phyloP scores from a whole-genome alignment of 176 grass and related monocot genomes.

The Canna indica region DNA sequence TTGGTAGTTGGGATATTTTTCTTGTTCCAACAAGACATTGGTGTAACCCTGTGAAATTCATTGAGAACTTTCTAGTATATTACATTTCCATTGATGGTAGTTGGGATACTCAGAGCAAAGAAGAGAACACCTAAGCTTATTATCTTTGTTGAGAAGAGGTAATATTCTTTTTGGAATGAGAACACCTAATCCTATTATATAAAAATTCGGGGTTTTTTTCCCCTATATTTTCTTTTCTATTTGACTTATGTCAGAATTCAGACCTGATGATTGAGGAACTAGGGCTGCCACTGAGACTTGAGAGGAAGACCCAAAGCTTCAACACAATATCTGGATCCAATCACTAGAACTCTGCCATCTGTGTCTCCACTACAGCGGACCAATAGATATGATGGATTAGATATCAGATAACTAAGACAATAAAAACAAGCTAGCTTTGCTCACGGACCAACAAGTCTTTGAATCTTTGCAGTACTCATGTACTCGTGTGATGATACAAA shows the following conservation, averaged over 20 bases:
- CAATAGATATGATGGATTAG: neutral
- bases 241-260: neutral
- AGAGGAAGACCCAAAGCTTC: constrained; percentile 49
- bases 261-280: constrained; percentile 72
- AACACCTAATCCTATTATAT: too few relatives aligned
- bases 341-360: constrained; percentile 72
- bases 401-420: neutral
- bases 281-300: constrained; percentile 55
- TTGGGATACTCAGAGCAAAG: too few relatives aligned
- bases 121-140: too few relatives aligned
- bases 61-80: too few relatives aligned
- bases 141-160: too few relatives aligned
- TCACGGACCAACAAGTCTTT: neutral
- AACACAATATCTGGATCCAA: constrained; percentile 61
- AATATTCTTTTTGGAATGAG: too few relatives aligned
- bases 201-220: too few relatives aligned
- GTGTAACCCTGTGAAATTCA: too few relatives aligned
- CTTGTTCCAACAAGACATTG: too few relatives aligned
- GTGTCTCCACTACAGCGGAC: constrained; percentile 41
- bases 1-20: too few relatives aligned
- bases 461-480: neutral
- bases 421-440: neutral
- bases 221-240: too few relatives aligned
- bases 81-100: too few relatives aligned
- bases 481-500: neutral